Conservation (phyloP, 352 stramenopile genomes). For the Phytophthora pluvialis region DNA sequence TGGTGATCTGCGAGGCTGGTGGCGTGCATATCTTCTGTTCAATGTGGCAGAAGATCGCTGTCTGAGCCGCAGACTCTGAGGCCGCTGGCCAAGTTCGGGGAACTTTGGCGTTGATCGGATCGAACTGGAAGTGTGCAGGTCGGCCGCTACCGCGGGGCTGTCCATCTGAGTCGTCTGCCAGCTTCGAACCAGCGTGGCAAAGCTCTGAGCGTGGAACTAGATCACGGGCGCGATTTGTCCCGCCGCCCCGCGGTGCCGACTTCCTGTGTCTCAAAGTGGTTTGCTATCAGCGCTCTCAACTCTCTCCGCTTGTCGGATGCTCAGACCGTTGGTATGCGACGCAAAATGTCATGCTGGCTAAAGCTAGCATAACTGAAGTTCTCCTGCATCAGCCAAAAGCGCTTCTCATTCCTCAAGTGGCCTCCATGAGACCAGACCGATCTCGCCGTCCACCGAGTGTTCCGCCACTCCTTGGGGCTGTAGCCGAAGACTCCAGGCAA, state of each 20-base stretch:
- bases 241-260: constrained; percentile 10
- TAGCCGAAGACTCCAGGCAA: too few species aligned
- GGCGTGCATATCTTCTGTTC: neutral
- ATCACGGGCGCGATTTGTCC: constrained; percentile 13
- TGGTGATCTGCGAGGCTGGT: neutral
- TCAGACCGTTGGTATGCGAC: constrained; percentile 4
- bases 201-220: neutral
- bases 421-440: too few species aligned
- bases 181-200: neutral
- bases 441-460: too few species aligned
- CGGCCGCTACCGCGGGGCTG: constrained; percentile 19
- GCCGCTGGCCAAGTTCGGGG: neutral
- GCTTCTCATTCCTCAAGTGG: too few species aligned
- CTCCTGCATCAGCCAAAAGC: too few species aligned
- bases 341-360: neutral
- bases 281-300: neutral
- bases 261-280: constrained; percentile 21
- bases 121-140: constrained; percentile 19
- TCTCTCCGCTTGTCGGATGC: constrained; percentile 7
- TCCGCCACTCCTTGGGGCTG: too few species aligned
- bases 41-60: neutral
- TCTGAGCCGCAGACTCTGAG: neutral
- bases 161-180: constrained; percentile 34
- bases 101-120: constrained; percentile 6
- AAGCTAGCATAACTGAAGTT: too few species aligned